A percentile compares a stretch with the other conserved stretches of the same genome.
Evolutionary conservation across 495 filamentous ascomycete species (phyloP).

Genomic region (Podospora pseudoanserina): DNA sequence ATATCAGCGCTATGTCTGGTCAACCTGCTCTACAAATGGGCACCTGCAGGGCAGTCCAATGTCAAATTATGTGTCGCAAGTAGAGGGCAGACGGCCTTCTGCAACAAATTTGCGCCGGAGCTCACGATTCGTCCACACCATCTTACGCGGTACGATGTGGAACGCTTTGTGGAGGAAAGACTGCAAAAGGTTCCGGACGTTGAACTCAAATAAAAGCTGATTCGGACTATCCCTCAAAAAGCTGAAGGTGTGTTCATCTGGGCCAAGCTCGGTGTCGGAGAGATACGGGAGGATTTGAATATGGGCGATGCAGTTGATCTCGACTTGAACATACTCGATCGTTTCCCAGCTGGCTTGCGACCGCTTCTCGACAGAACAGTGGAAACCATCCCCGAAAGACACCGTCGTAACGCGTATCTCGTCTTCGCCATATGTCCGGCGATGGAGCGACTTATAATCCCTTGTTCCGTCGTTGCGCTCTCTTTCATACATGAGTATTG

Average conservation of each 20-base stretch:
- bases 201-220: neutral
- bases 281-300: neutral
- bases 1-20: too few relatives aligned
- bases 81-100: conserved; percentile 38
- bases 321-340: neutral
- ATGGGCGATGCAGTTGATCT: neutral
- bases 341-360: neutral
- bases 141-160: conserved; percentile 11
- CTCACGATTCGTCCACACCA: conserved; percentile 8
- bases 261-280: conserved; percentile 4
- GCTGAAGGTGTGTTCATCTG: conserved; percentile 11
- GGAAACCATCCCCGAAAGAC: neutral
- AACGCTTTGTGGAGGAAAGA: conserved; percentile 18
- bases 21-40: conserved; percentile 12
- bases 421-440: neutral
- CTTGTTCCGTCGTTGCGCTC: neutral
- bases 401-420: neutral
- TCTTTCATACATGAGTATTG: neutral
- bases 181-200: neutral
- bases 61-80: conserved; percentile 46
- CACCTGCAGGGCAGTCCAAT: conserved; percentile 10
- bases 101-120: conserved; percentile 25
- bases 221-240: neutral
- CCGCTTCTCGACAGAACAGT: neutral
- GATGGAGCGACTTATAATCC: neutral